Evolutionary conservation across 176 grass and related monocot species (phyloP).

Genomic region (Musa schizocarpa): DNA sequence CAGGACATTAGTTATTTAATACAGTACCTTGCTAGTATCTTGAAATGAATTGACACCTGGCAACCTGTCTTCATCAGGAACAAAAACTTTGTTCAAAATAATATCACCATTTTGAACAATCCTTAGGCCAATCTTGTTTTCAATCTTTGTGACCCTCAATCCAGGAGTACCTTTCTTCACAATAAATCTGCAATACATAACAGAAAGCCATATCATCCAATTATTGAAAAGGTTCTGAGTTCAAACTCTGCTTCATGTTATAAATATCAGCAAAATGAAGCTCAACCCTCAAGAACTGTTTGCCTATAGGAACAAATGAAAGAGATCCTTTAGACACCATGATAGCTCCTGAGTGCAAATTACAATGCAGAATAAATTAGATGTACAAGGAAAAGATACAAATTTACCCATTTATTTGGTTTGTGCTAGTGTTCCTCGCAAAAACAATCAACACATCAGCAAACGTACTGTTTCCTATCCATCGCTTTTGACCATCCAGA

Average conservation of each 20-base stretch:
- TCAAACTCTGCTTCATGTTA: neutral
- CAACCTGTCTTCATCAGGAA: slow-evolving; percentile 61
- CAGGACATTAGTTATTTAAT: neutral
- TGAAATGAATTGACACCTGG: slow-evolving; percentile 59
- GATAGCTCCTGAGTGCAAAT: neutral
- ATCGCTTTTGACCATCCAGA: slow-evolving; percentile 86
- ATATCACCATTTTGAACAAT: slow-evolving; percentile 91
- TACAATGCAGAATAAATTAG: neutral
- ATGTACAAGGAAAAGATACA: slow-evolving; percentile 1
- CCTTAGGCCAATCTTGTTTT: slow-evolving; percentile 72
- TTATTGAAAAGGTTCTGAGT: neutral
- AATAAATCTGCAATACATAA: slow-evolving; percentile 45
- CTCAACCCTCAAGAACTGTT: neutral
- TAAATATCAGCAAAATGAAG: neutral
- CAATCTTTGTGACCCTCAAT: slow-evolving; percentile 56
- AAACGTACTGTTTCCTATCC: slow-evolving; percentile 97
- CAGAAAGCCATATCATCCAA: neutral
- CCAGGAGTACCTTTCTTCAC: slow-evolving; percentile 59
- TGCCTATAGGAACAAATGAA: no score
- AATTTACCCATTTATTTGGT: slow-evolving; percentile 84
- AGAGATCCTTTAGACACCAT: neutral
- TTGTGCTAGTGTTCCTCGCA: slow-evolving; percentile 70
- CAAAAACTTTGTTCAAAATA: slow-evolving; percentile 53
- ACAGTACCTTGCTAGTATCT: slow-evolving; percentile 54
- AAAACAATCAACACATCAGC: slow-evolving; percentile 81